A percentile compares a stretch with the other conserved stretches of the same genome.
These are phyloP conservation scores for Penicillium sp. DNA, from an alignment of 2,329 filamentous ascomycete genomes.

Conservation along the genomic window DNA sequence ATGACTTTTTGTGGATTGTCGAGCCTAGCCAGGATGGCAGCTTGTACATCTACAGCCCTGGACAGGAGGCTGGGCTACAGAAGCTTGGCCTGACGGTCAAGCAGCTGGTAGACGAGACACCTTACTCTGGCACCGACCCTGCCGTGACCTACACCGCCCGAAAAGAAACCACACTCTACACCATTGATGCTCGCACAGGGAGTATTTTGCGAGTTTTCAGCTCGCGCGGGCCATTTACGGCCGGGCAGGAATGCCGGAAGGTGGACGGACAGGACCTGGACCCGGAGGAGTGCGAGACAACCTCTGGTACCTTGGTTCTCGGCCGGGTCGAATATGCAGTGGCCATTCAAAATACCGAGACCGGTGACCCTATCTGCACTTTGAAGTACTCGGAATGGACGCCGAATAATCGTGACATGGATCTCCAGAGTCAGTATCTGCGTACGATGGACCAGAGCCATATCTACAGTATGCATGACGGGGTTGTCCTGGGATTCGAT, in stretches of 20 bases:
- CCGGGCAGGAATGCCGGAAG: conserved; percentile 68
- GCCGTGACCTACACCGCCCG: conserved; percentile 83
- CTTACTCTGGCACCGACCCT: conserved; percentile 68
- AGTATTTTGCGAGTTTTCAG: conserved; percentile 79
- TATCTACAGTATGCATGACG: conserved; percentile 80
- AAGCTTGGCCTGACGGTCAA: conserved; percentile 55
- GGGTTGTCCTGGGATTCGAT: conserved; percentile 74
- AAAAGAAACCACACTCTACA: conserved; percentile 85
- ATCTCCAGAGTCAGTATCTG: conserved; percentile 77
- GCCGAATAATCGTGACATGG: conserved; percentile 82
- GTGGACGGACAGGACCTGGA: conserved; percentile 58
- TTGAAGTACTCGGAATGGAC: conserved; percentile 93
- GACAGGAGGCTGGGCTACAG: conserved; percentile 45
- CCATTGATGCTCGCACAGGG: conserved; percentile 80
- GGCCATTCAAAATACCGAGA: conserved; percentile 69
- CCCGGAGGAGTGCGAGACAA: conserved; percentile 66
- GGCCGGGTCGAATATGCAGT: conserved; percentile 88
- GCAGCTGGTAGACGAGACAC: conserved; percentile 76
- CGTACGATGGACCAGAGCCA: conserved; percentile 80
- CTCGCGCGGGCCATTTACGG: conserved; percentile 62
- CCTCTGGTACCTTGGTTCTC: conserved; percentile 72
- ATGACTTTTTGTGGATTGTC: conserved; percentile 91
- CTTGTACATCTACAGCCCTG: conserved; percentile 79
- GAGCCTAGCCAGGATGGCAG: conserved; percentile 83
- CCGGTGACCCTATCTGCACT: conserved; percentile 73